Conservation (phyloP, 2,329 filamentous ascomycete species). For the Penicillium sp. region DNA sequence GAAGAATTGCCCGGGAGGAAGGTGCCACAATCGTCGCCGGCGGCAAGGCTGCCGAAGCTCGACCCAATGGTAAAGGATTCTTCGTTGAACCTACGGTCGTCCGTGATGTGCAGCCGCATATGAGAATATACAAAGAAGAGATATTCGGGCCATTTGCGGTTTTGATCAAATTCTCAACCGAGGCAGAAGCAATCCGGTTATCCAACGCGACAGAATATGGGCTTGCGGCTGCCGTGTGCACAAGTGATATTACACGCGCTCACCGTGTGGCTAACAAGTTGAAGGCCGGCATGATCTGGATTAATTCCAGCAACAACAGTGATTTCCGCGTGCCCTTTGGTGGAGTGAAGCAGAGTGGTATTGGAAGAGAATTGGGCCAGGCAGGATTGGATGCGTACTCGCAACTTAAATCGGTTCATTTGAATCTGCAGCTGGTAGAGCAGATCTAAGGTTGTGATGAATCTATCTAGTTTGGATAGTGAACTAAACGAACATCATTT, state of each 20-base stretch:
- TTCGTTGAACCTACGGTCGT: conserved; percentile 19
- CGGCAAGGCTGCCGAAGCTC: neutral
- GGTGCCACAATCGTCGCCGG: neutral
- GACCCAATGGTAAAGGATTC: conserved; percentile 6
- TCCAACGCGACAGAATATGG: neutral
- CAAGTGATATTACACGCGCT: neutral
- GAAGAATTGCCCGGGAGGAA: neutral
- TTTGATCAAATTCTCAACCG: neutral
- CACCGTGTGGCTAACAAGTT: neutral
- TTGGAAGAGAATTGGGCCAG: conserved; percentile 11
- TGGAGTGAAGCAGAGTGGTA: conserved; percentile 19
- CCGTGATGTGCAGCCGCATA: conserved; percentile 7
- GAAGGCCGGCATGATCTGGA: conserved; percentile 12
- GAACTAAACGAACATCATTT: too few species aligned
- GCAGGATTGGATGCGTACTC: neutral
- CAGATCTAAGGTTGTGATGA: too few species aligned
- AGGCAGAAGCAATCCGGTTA: neutral
- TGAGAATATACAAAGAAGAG: conserved; percentile 20
- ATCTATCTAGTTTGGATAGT: too few species aligned
- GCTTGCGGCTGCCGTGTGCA: neutral
- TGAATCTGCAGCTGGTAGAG: too few species aligned
- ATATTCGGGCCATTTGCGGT: conserved; percentile 17
- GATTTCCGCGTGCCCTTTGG: conserved; percentile 18
- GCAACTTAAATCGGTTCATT: neutral
- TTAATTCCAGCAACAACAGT: conserved; percentile 15